Base-by-base conservation (phyloP, 129 eudicot genomes). In the Lonicera japonica region DNA sequence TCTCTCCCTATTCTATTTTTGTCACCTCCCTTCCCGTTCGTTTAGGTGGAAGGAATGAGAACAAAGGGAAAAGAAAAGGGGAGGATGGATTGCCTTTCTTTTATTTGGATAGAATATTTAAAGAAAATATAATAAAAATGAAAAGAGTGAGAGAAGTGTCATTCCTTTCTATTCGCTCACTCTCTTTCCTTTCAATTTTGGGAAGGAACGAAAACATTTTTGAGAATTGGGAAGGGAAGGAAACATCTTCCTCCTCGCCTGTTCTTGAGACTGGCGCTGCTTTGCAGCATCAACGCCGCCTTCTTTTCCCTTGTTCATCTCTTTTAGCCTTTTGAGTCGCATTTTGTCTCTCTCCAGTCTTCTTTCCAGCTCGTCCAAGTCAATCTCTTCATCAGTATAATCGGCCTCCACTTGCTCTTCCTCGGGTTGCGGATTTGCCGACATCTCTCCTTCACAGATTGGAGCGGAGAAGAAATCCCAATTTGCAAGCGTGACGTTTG, bases 291-390 rank as follows among this genome's bases (percentile, higher is more conserved):
- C 84, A 1, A 47, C 36, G 25, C 52, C 61, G 21, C 53, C 62
- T 24, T 85, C 86, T 60, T 80, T 89, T 1, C 64, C 73, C 22
- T 72, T 69, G 14, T 45, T 76, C 18, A 75, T 74, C 61, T 84
- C 94, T 64, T 81, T 86, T 2, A 86, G 81, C 71, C 80, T 66
- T 69, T 84, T 88, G 8, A 84, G 80, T 11, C 69, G 75, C 94
- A 88, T 81, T 63, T 77, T 84, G 62, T 88, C 89, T 63, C 86
- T 71, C 96, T 94, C 84, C 89, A 88, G 69, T 67, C 94, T 61
- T 51, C 83, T 66, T 77, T 88, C 96, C 0, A 88, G 89, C 47
- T 88, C 96, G 70, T 88, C 96, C 1, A 85, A 84, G 40, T 88
- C 94, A 3, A 88, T 73, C 51, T 88, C 96, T 38, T 88, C 96